These are phyloP conservation scores for Colletotrichum simmondsii DNA, from an alignment of 2,329 filamentous ascomycete species.

Conservation along the genomic window DNA sequence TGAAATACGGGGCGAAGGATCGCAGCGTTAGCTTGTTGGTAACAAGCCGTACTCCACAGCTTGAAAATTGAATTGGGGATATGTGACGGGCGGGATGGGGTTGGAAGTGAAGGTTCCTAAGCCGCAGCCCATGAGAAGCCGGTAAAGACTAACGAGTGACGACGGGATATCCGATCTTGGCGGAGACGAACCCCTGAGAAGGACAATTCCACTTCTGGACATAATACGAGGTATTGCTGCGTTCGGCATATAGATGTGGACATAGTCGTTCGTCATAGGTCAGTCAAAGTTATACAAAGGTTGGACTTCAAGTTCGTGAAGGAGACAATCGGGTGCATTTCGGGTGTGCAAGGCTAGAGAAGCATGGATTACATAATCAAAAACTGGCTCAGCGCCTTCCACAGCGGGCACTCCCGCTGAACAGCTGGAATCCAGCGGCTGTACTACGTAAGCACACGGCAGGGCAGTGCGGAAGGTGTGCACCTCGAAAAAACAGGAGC, in stretches of 20 bases:
- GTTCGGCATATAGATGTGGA: too few relatives aligned
- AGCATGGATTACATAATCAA: background rate
- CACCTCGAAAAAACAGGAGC: conserved; percentile 7
- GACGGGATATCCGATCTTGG: background rate
- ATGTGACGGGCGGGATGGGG: background rate
- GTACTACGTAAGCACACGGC: background rate
- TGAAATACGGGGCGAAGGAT: background rate
- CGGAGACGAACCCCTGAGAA: background rate
- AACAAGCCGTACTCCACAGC: background rate
- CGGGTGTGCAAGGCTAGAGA: background rate
- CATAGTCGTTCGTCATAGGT: too few relatives aligned
- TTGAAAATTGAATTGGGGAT: background rate
- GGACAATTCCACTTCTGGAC: background rate
- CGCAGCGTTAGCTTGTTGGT: background rate
- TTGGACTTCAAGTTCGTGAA: background rate
- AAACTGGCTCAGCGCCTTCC: background rate
- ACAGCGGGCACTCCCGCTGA: background rate
- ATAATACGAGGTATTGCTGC: background rate
- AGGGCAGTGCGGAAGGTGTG: background rate
- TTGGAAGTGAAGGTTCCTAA: background rate
- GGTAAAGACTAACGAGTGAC: background rate
- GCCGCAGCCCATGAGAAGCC: background rate
- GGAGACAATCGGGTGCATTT: too few relatives aligned
- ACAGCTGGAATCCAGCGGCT: background rate
- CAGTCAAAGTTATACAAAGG: background rate